Evolutionary conservation across 441 rosid species (phyloP).

Genomic region (Erysimum pusillum): DNA sequence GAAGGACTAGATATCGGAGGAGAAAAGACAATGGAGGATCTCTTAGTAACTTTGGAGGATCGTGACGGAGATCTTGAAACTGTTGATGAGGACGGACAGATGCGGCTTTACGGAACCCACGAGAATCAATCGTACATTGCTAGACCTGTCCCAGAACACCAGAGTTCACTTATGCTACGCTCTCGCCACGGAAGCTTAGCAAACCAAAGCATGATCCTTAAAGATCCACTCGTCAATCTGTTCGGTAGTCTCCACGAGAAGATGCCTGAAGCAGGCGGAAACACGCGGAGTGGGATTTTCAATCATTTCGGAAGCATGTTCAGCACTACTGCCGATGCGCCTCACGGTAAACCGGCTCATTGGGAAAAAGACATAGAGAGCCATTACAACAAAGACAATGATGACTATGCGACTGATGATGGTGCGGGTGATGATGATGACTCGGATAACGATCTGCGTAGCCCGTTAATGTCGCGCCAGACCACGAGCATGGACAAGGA

Average conservation of each 20-base stretch:
- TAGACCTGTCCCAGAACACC: constrained; percentile 64
- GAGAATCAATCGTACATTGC: constrained; percentile 73
- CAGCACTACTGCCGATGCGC: constrained; percentile 61
- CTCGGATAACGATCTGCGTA: constrained; percentile 69
- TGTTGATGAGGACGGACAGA: constrained; percentile 60
- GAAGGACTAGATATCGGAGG: constrained; percentile 85
- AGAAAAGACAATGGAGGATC: constrained; percentile 76
- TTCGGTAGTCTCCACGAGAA: constrained; percentile 75
- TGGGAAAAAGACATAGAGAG: constrained; percentile 69
- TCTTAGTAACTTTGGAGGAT: constrained; percentile 65
- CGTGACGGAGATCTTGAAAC: constrained; percentile 54
- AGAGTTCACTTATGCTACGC: constrained; percentile 58
- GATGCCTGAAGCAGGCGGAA: constrained; percentile 69
- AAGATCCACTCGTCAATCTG: constrained; percentile 75
- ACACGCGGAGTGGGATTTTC: constrained; percentile 64
- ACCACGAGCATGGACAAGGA: constrained; percentile 75
- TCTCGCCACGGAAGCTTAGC: constrained; percentile 77
- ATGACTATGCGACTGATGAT: constrained; percentile 55
- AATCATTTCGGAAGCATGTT: constrained; percentile 80
- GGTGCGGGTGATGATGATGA: constrained; percentile 59
- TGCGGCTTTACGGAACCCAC: constrained; percentile 65
- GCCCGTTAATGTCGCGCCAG: constrained; percentile 77
- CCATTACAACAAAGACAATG: constrained; percentile 65
- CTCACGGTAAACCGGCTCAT: constrained; percentile 56
- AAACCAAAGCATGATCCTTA: constrained; percentile 61